Percentiles rank a stretch among this genome's conserved stretches.
Evolutionary conservation across 1,139 yeast genomes (phyloP).

Genomic region (Protomyces pachydermus): DNA sequence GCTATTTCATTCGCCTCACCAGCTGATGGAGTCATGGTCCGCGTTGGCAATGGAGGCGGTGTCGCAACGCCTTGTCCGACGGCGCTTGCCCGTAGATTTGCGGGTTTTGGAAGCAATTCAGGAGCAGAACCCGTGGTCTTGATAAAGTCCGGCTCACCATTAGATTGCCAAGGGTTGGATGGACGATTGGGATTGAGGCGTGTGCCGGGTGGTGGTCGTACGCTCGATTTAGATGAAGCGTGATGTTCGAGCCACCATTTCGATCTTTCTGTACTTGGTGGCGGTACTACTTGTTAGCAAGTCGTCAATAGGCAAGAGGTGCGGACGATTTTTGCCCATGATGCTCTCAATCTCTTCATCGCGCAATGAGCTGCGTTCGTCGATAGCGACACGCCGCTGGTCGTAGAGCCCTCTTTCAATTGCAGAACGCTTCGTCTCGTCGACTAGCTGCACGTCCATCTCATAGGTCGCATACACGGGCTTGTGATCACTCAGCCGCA

Average conservation of each 20-base stretch:
- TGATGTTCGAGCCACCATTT: conserved; percentile 95
- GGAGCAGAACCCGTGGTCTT: conserved; percentile 6
- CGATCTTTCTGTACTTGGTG: conserved; percentile 74
- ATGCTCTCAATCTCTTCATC: conserved; percentile 33
- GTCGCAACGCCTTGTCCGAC: neutral
- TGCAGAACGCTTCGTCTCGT: conserved; percentile 56
- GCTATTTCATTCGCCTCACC: neutral
- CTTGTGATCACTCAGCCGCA: conserved; percentile 83
- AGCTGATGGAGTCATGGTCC: neutral
- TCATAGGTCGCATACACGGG: conserved; percentile 80
- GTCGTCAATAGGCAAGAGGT: neutral
- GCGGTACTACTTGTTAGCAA: conserved; percentile 49
- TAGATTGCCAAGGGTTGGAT: conserved; percentile 61
- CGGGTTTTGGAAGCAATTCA: neutral
- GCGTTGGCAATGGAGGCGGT: conserved; percentile 19
- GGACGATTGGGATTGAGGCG: conserved; percentile 61
- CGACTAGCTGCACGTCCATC: conserved; percentile 63
- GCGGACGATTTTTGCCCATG: conserved; percentile 18
- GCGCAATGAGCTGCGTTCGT: conserved; percentile 40
- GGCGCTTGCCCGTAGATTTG: neutral
- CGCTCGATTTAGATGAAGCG: conserved; percentile 60
- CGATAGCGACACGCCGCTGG: conserved; percentile 40
- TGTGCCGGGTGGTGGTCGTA: conserved; percentile 43
- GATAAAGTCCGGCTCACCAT: conserved; percentile 45
- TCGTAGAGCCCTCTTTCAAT: conserved; percentile 59